Evolutionary conservation across 83 land plant species (phyloP).

Genomic region (Thuja plicata): DNA sequence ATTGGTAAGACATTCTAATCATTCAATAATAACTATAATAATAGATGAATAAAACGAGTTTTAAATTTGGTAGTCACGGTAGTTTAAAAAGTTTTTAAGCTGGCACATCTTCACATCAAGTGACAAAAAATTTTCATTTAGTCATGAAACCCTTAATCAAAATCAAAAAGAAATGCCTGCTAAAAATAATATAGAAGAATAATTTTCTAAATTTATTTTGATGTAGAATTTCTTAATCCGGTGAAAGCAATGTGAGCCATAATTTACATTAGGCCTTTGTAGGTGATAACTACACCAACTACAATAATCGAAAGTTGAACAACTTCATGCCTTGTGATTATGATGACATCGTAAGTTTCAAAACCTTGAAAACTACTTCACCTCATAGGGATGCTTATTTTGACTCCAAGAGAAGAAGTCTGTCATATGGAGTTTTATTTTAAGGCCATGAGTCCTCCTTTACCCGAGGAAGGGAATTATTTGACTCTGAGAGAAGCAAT

Average conservation of each 20-base stretch:
- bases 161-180: too few relatives aligned
- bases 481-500: background rate
- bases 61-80: too few relatives aligned
- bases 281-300: background rate
- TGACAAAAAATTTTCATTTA: too few relatives aligned
- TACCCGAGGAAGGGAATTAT: background rate
- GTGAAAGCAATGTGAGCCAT: background rate
- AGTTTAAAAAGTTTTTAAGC: too few relatives aligned
- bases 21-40: too few relatives aligned
- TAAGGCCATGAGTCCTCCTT: background rate
- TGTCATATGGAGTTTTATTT: background rate
- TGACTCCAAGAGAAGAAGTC: background rate
- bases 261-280: background rate
- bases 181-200: too few relatives aligned
- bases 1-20: too few relatives aligned
- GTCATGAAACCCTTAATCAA: too few relatives aligned
- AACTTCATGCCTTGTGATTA: background rate
- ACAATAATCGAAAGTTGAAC: background rate
- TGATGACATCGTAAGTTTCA: background rate
- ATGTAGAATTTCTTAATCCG: background rate
- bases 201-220: too few relatives aligned
- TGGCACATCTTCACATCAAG: too few relatives aligned
- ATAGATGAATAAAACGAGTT: too few relatives aligned
- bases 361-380: background rate
- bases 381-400: background rate